Conservation (phyloP, 2,329 filamentous ascomycete species). For the Dactylonectria macrodidyma region DNA sequence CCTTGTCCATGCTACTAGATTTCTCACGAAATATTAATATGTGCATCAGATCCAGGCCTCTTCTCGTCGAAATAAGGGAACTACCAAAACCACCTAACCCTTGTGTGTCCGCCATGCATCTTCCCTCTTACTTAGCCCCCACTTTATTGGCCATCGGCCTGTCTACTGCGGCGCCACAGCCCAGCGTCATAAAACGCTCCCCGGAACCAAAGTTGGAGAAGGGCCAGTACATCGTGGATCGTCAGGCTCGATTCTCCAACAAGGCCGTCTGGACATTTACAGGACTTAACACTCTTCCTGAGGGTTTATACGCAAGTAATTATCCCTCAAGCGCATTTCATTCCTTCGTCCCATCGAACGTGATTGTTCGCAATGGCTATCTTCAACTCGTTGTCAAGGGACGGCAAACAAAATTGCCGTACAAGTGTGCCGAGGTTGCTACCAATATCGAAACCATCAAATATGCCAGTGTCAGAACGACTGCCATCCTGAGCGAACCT, state of each 20-base stretch:
- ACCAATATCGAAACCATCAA: slow-evolving; percentile 47
- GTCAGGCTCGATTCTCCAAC: slow-evolving; percentile 41
- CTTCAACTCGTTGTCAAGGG: slow-evolving; percentile 49
- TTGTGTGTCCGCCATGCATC: slow-evolving; percentile 26
- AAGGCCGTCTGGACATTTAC: slow-evolving; percentile 42
- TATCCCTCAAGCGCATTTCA: slow-evolving; percentile 36
- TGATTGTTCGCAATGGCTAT: slow-evolving; percentile 45
- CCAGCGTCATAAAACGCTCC: slow-evolving; percentile 33
- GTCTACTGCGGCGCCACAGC: slow-evolving; percentile 25
- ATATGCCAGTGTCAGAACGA: slow-evolving; percentile 50
- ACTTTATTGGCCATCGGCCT: slow-evolving; percentile 34
- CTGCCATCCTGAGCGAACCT: slow-evolving; percentile 48
- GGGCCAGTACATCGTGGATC: slow-evolving; percentile 45
- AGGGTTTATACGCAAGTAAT: slow-evolving; percentile 42
- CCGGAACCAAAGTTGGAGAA: slow-evolving; percentile 33
- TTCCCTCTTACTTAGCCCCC: slow-evolving; percentile 37
- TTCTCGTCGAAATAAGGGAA: too few species aligned
- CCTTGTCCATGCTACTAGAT: too few species aligned
- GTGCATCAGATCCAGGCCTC: too few species aligned
- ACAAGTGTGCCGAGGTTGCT: slow-evolving; percentile 42
- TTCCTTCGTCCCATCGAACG: slow-evolving; percentile 34
- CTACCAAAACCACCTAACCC: too few species aligned
- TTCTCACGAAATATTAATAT: too few species aligned
- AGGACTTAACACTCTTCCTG: slow-evolving; percentile 37
- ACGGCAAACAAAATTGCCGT: slow-evolving; percentile 44